These are phyloP conservation scores for Beauveria sp. DNA, from an alignment of 2,329 filamentous ascomycete species.

Conservation along the genomic window DNA sequence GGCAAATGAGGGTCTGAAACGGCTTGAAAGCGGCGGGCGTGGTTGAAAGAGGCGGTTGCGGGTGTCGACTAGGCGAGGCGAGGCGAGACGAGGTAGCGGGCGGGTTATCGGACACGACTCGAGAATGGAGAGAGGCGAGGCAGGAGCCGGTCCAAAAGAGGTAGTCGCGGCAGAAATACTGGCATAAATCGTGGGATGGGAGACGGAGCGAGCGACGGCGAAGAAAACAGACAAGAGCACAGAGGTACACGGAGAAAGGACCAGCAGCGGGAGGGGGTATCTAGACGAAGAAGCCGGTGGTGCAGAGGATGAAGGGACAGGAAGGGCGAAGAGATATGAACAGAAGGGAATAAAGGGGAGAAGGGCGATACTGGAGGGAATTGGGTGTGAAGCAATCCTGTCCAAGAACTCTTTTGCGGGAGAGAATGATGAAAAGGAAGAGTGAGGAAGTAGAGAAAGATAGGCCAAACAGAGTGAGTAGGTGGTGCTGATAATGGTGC, in stretches of 20 bases:
- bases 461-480: neutral
- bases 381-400: slow-evolving; percentile 21
- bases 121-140: neutral
- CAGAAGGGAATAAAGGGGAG: slow-evolving; percentile 14
- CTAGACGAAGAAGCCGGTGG: slow-evolving; percentile 5
- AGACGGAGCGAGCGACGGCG: slow-evolving; percentile 5
- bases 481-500: neutral
- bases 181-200: neutral
- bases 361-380: slow-evolving; percentile 14
- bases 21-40: neutral
- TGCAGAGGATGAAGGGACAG: slow-evolving; percentile 15
- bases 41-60: neutral
- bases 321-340: slow-evolving; percentile 17
- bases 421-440: slow-evolving; percentile 15
- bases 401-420: slow-evolving; percentile 21
- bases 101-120: neutral
- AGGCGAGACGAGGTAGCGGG: neutral
- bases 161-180: neutral
- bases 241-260: neutral
- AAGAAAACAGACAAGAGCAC: neutral
- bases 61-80: neutral
- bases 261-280: slow-evolving; percentile 7
- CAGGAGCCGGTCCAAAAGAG: neutral
- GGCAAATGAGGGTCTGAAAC: slow-evolving; percentile 6
- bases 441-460: slow-evolving; percentile 10